A percentile compares a stretch with the other conserved stretches of the same genome.
These are phyloP conservation scores for Fusarium sublunatum DNA, from an alignment of 2,329 filamentous ascomycete genomes.

Conservation along the genomic window DNA sequence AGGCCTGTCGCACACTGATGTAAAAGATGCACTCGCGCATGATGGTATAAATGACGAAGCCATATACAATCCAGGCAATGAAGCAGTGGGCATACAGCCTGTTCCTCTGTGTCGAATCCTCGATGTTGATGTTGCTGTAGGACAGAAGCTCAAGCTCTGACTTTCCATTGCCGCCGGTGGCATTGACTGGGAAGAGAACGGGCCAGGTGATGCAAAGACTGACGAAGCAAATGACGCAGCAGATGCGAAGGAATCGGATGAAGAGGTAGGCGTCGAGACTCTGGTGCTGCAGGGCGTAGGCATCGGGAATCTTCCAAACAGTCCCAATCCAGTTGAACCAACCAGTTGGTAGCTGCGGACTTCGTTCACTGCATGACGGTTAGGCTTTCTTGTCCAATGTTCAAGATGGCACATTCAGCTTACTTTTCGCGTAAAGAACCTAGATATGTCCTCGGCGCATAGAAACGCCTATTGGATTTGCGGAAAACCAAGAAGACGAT, in stretches of 20 bases:
- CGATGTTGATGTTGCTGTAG: slow-evolving; percentile 58
- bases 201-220: slow-evolving; percentile 88
- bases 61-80: slow-evolving; percentile 84
- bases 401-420: slow-evolving; percentile 35
- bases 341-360: slow-evolving; percentile 65
- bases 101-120: slow-evolving; percentile 62
- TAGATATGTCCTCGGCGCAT: slow-evolving; percentile 65
- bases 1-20: slow-evolving; percentile 93
- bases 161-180: slow-evolving; percentile 76
- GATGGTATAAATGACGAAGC: slow-evolving; percentile 89
- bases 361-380: slow-evolving; percentile 60
- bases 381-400: slow-evolving; percentile 17
- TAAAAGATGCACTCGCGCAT: slow-evolving; percentile 92
- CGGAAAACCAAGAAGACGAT: slow-evolving; percentile 63
- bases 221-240: slow-evolving; percentile 80
- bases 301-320: slow-evolving; percentile 75
- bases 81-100: slow-evolving; percentile 84
- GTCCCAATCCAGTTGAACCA: slow-evolving; percentile 70
- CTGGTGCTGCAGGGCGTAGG: slow-evolving; percentile 85
- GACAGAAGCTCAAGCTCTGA: slow-evolving; percentile 68
- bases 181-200: slow-evolving; percentile 84
- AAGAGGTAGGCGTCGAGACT: slow-evolving; percentile 91
- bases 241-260: slow-evolving; percentile 83
- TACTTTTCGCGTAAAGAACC: slow-evolving; percentile 63
- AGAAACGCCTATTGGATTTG: slow-evolving; percentile 62